Conservation (phyloP, 2,329 filamentous ascomycete species). For the Lachnellula suecica region DNA sequence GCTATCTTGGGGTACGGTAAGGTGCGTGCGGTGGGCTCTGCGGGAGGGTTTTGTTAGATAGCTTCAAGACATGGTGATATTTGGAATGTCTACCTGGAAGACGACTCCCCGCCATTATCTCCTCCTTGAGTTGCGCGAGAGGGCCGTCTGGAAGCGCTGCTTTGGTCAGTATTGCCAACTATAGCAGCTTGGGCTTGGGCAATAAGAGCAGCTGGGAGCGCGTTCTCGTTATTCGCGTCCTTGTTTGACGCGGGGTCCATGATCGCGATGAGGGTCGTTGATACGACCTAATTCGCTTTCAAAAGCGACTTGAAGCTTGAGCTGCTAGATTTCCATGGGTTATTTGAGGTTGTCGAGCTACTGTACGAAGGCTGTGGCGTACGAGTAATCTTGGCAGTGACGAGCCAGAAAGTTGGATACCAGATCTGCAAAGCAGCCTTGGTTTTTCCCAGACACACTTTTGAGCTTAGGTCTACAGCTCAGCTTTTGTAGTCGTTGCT, state of each 20-base stretch:
- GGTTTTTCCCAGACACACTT: no score
- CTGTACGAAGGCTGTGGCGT: no score
- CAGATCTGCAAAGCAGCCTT: no score
- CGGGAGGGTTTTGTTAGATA: neutral
- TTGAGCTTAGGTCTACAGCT: no score
- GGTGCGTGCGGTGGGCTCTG: slow-evolving; percentile 14
- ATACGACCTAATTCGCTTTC: neutral
- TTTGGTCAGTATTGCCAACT: slow-evolving; percentile 25
- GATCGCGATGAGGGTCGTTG: neutral
- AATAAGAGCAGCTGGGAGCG: slow-evolving; percentile 26
- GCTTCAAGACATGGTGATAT: neutral
- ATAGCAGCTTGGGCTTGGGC: slow-evolving; percentile 34
- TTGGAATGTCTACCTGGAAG: slow-evolving; percentile 1
- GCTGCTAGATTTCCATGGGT: neutral
- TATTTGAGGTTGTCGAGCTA: no score
- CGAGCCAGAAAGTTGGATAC: no score
- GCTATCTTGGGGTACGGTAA: slow-evolving; percentile 21
- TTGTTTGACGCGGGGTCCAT: slow-evolving; percentile 1
- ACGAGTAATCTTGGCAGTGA: no score
- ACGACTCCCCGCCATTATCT: slow-evolving; percentile 1
- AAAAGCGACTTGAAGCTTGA: neutral
- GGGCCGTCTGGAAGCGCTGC: neutral
- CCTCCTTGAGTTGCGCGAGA: slow-evolving; percentile 7
- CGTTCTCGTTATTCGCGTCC: slow-evolving; percentile 9
- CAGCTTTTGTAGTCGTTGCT: no score